Base-by-base conservation (phyloP, 192 early-diverging fungal genomes). In the Geranomyces michiganensis region DNA sequence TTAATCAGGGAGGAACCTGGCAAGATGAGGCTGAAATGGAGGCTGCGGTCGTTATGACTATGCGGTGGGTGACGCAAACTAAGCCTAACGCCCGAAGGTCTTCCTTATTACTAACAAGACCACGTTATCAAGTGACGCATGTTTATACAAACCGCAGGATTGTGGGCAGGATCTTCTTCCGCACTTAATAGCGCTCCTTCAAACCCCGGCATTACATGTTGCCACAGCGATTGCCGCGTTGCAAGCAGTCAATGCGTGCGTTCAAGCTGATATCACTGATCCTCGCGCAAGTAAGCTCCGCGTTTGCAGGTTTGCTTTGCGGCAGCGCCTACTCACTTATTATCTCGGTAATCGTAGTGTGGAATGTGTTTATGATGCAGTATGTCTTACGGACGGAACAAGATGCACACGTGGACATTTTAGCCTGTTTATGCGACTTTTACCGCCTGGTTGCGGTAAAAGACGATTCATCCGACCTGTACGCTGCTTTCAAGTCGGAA, bases 301-400 rank as follows among this genome's bases (percentile, higher is more conserved):
- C n/a, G n/a, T 17, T 33, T n/a, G n/a, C n/a, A n/a, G n/a, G n/a
- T n/a, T 24, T n/a, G n/a, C n/a, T n/a, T n/a, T n/a, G n/a, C n/a
- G n/a, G n/a, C n/a, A n/a, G n/a, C n/a, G n/a, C n/a, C n/a, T n/a
- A n/a, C n/a, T 47, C 17, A 7, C 17, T 21, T 27, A 29, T 17
- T 31, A 63, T 53, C n/a, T n/a, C n/a, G n/a, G n/a, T n/a, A n/a
- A n/a, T n/a, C n/a, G n/a, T n/a, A n/a, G n/a, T 30, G 14, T 74
- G 73, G 73, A 74, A 74, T 55, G 73, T 74, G 8, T 74, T 67
- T 59, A 74, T 74, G 73, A 17, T 21, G 17, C 58, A 61, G 1
- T 74, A 33, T 45, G 65, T 53, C 27, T 19, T n/a, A 12, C 22
- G 32, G 13, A 33, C 30, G 0, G 65, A 44, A 9, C 15, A 8